Conservation (phyloP, 768 basidiomycete species). For the Naganishia vishniacii region DNA sequence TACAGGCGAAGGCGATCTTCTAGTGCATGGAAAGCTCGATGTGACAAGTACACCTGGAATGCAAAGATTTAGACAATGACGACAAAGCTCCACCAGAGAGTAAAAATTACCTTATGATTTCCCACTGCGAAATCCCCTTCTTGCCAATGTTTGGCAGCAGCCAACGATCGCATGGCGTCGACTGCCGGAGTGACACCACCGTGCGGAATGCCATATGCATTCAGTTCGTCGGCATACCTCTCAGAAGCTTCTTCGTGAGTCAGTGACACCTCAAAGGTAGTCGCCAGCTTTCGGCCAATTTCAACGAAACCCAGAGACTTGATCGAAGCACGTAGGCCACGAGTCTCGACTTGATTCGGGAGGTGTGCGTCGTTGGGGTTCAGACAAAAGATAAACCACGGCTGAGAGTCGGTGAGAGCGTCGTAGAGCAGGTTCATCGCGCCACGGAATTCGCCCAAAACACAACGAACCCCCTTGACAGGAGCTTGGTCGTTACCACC, state of each 20-base stretch:
- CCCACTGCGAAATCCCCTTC: constrained; percentile 77
- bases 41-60: constrained; percentile 76
- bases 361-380: constrained; percentile 93
- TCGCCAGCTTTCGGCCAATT: constrained; percentile 62
- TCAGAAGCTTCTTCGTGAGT: constrained; percentile 78
- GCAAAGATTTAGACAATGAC: constrained; percentile 16
- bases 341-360: constrained; percentile 86
- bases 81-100: background rate
- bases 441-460: constrained; percentile 79
- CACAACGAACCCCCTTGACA: constrained; percentile 57
- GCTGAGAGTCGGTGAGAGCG: constrained; percentile 79
- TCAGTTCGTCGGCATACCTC: constrained; percentile 68
- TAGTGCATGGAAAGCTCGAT: constrained; percentile 74
- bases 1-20: constrained; percentile 78
- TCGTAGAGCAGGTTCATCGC: constrained; percentile 80
- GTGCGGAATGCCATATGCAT: constrained; percentile 34
- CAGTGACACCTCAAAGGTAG: constrained; percentile 77
- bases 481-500: constrained; percentile 36
- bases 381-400: constrained; percentile 87
- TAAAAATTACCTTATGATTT: constrained; percentile 67
- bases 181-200: constrained; percentile 16
- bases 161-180: constrained; percentile 30
- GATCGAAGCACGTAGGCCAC: constrained; percentile 87
- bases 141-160: constrained; percentile 52
- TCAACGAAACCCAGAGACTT: constrained; percentile 72